Evolutionary conservation across 2,329 filamentous ascomycete species (phyloP), one percentile per base, ranked within the genome.

Genomic region (Arachnomyces sp.): DNA sequence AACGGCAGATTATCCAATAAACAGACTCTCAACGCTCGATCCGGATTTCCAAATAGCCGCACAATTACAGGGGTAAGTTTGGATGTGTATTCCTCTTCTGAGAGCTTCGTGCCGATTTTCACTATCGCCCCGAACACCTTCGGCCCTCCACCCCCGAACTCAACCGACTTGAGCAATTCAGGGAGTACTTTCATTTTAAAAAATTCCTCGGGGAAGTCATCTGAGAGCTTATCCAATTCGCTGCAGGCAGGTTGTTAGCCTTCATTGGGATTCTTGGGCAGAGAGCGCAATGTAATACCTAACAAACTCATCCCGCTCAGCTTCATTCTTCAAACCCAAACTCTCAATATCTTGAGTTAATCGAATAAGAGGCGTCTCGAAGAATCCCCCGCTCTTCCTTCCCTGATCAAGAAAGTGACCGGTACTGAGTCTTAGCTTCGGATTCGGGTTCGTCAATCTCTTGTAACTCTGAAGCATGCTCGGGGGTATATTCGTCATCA

Each of bases 131-230:
- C 69, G 44, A 98, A 85, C 1, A 94, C 89, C 56, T 94, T 93
- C 0, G 90, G 86, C 0, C 92, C 92, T 18, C 92, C 92, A 8
- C 90, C 92, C 6, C 92, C 92, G 61, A 95, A 98, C 56, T 98
- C 92, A n/a, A 96, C 88, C 0, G 89, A 95, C 59, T 96, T 98
- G n/a, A 98, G 74, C 21, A 98, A 70, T 58, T 98, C 92, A 0
- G 92, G 92, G 7, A 98, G 72, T 3, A 98, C 80, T 57, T 96
- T 98, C 75, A 94, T 85, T 59, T 93, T 94, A 72, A 96, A 95
- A 62, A 95, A 98, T 44, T 96, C 92, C 57, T 95, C 90, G 0
- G 92, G 92, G 46, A 96, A 95, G 61, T 98, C 89, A 50, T 95
- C 87, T 0, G 87, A 84, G 4, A 95, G 74, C 44, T 84, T 75